Conservation (phyloP, 2,329 filamentous ascomycete genomes). For the Lizonia empirigonia region DNA sequence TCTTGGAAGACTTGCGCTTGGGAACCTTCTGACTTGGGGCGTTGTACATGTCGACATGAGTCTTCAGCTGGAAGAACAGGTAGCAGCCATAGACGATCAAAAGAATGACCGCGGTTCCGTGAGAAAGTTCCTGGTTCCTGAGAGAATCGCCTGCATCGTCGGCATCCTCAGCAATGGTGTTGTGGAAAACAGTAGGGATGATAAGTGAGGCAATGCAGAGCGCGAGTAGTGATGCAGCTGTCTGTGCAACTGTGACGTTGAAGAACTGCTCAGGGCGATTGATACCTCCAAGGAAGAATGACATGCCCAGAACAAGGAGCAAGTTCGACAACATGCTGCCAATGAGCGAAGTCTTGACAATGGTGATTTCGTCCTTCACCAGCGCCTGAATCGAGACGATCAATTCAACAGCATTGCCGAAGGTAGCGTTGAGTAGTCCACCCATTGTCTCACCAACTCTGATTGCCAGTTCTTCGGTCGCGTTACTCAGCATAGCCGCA, state of each 20-base stretch:
- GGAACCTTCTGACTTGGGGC: slow-evolving; percentile 78
- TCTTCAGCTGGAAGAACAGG: slow-evolving; percentile 89
- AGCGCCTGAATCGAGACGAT: slow-evolving; percentile 89
- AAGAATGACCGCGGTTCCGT: slow-evolving; percentile 78
- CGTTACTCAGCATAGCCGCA: slow-evolving; percentile 83
- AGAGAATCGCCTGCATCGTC: slow-evolving; percentile 28
- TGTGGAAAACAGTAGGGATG: slow-evolving; percentile 81
- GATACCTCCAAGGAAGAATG: slow-evolving; percentile 85
- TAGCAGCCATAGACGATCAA: slow-evolving; percentile 83
- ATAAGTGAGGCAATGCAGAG: slow-evolving; percentile 82
- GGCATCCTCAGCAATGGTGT: slow-evolving; percentile 39
- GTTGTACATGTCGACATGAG: slow-evolving; percentile 80
- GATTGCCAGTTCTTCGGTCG: slow-evolving; percentile 87
- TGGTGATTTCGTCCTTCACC: slow-evolving; percentile 72
- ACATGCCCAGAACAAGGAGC: slow-evolving; percentile 87
- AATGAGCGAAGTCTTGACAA: slow-evolving; percentile 91
- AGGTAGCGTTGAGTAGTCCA: slow-evolving; percentile 86
- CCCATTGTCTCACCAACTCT: slow-evolving; percentile 81
- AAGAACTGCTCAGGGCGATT: slow-evolving; percentile 83
- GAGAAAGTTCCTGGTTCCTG: slow-evolving; percentile 56
- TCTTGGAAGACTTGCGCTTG: slow-evolving; percentile 56
- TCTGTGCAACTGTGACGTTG: slow-evolving; percentile 91
- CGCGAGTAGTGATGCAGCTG: slow-evolving; percentile 79
- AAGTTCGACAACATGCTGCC: slow-evolving; percentile 92
- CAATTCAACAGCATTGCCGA: slow-evolving; percentile 88